These are phyloP conservation scores for Scedosporium aurantiacum DNA, from an alignment of 2,329 filamentous ascomycete species.

Conservation along the genomic window DNA sequence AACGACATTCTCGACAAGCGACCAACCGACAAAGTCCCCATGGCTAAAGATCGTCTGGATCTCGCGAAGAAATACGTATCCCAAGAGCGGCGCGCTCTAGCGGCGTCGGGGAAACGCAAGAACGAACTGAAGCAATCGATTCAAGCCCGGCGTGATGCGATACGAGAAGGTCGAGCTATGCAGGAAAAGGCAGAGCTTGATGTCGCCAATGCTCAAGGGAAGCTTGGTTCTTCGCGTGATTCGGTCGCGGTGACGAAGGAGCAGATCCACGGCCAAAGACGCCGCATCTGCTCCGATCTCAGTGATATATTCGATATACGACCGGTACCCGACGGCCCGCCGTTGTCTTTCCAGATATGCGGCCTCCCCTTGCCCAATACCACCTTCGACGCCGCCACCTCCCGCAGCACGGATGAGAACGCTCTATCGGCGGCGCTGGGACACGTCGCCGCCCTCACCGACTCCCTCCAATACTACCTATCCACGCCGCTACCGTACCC, in stretches of 20 bases:
- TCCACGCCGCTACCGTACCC: conserved; percentile 71
- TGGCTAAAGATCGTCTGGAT: conserved; percentile 36
- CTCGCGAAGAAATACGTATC: conserved; percentile 44
- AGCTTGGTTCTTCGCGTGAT: conserved; percentile 44
- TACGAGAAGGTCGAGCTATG: conserved; percentile 48
- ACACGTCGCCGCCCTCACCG: conserved; percentile 63
- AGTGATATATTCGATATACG: conserved; percentile 70
- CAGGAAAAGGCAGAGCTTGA: conserved; percentile 50
- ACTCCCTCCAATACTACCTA: conserved; percentile 73
- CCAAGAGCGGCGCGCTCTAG: conserved; percentile 55
- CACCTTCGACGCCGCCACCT: conserved; percentile 46
- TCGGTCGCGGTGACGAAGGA: conserved; percentile 47
- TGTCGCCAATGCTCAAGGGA: conserved; percentile 48
- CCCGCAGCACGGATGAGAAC: conserved; percentile 47
- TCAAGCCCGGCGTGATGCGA: conserved; percentile 52
- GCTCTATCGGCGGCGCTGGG: conserved; percentile 71
- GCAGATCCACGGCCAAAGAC: conserved; percentile 71
- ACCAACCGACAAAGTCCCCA: conserved; percentile 30
- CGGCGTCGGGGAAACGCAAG: conserved; percentile 48
- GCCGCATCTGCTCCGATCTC: conserved; percentile 79
- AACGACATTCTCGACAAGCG: conserved; percentile 40
- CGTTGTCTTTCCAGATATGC: conserved; percentile 76
- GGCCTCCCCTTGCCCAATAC: conserved; percentile 71
- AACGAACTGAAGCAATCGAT: conserved; percentile 61
- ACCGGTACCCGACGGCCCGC: conserved; percentile 40